phyloP scores from a whole-genome alignment of 73 alveolate species.

The Paramecium sonneborni region DNA sequence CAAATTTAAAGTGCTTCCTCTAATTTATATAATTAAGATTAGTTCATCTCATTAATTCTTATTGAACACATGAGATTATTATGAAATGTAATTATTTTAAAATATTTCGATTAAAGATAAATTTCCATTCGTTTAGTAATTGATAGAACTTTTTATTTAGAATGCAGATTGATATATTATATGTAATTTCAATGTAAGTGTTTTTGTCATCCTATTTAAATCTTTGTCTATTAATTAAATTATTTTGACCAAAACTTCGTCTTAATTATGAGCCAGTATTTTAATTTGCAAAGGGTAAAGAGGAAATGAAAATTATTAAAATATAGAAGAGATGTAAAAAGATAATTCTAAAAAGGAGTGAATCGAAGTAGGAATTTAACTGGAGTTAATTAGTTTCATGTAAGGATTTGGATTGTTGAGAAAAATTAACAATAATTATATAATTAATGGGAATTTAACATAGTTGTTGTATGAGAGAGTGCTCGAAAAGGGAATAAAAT shows the following conservation, averaged over 20 bases:
- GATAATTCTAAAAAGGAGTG: neutral
- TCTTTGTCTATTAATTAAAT: neutral
- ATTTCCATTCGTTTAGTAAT: neutral
- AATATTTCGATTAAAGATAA: neutral
- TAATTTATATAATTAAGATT: neutral
- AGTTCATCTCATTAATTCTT: neutral
- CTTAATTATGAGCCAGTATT: neutral
- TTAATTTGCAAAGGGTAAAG: neutral
- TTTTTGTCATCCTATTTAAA: neutral
- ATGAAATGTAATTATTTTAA: neutral
- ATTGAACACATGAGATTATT: neutral
- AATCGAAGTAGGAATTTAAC: neutral
- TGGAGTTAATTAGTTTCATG: neutral
- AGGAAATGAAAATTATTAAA: too few species aligned
- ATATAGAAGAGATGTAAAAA: too few species aligned
- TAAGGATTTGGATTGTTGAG: neutral
- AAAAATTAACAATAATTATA: neutral
- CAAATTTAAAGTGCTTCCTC: neutral
- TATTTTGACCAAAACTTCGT: neutral
- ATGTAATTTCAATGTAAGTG: neutral
- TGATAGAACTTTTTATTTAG: neutral
- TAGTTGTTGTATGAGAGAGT: neutral
- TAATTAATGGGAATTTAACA: constrained; percentile 14
- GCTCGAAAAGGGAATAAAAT: neutral
- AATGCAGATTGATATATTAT: neutral